Evolutionary conservation across 768 basidiomycete species (phyloP), one percentile per base, ranked within the genome.

Genomic region (Naganishia vishniacii): DNA sequence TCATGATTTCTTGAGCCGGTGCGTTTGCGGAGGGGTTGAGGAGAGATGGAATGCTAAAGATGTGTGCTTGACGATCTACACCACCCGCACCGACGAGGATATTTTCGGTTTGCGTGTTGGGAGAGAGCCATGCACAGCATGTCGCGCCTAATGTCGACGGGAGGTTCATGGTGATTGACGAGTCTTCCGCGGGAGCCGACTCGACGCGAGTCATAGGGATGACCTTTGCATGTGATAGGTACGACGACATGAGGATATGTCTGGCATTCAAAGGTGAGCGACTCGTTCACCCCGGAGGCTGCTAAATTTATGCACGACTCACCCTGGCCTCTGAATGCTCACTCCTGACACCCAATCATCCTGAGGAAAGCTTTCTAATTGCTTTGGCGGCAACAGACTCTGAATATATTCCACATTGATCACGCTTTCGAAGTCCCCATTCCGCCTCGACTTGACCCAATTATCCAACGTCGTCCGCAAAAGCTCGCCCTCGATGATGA

Each of bases 391-490:
- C 75, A 94, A 81, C 1, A 93, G 82, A 16, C 87, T 89, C 77
- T 91, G 86, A 63, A 95, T 85, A 78, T 94, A 94, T 77, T 94
- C 91, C 47, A 95, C 84, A 72, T 93, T 86, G 23, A 95, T 83
- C 2, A 88, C 91, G 77, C 59, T 61, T 59, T 75, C 76, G 53
- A 72, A 71, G 61, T 77, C 76, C 9, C 70, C 70, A 23, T 70
- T 71, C 48, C 73, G 59, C 53, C 72, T 70, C 44, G 42, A 62
- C 65, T 73, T 75, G 13, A 75, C 86, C 88, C 88, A 92, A 69
- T 86, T 86, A 13, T 81, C 84, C 28, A 99, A 74, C 28, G 81
- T 85, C 0, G 83, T 81, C 48, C 88, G 80, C 2, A 97, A 76
- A 13, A 97, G 82, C 72, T 88, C 84, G n/a, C 91, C 90, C 47